phyloP scores from a whole-genome alignment of 257 asterid species.

The Cinchona pubescens region DNA sequence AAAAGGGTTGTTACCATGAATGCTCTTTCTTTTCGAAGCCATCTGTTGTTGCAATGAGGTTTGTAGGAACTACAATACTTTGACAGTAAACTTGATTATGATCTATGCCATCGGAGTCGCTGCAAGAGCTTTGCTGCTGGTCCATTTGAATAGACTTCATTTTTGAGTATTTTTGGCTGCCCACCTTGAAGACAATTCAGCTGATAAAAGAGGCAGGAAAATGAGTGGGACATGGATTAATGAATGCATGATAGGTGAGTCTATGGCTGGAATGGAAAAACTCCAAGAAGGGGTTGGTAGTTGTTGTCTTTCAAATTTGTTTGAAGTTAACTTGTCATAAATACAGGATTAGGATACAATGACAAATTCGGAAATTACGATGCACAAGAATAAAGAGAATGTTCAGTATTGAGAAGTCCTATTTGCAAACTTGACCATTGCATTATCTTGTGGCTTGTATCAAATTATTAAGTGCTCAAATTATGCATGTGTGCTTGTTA shows the following conservation, averaged over 20 bases:
- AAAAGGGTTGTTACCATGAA: conserved; percentile 59
- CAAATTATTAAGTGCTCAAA: not conserved
- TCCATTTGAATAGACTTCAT: conserved; percentile 33
- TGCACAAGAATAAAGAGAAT: conserved; percentile 32
- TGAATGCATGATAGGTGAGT: conserved; percentile 38
- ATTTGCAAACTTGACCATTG: conserved; percentile 21
- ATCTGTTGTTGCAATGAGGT: conserved; percentile 30
- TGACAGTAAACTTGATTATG: conserved; percentile 28
- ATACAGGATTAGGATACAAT: conserved; percentile 7
- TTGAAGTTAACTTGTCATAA: conserved; percentile 12
- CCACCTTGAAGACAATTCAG: conserved; percentile 15
- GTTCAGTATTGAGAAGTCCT: conserved; percentile 30
- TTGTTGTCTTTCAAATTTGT: conserved; percentile 22
- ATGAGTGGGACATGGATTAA: conserved; percentile 25
- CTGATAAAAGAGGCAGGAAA: conserved; percentile 11
- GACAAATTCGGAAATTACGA: conserved; percentile 10
- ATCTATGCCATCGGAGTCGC: conserved; percentile 28
- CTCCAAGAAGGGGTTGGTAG: conserved; percentile 35
- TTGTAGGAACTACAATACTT: conserved; percentile 37
- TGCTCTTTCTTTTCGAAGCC: conserved; percentile 64
- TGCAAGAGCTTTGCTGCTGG: conserved; percentile 23
- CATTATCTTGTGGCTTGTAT: conserved; percentile 25
- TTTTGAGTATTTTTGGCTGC: conserved; percentile 13
- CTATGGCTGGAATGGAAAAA: conserved; percentile 37
- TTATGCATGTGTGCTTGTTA: not conserved